Base-by-base conservation (phyloP, 768 basidiomycete species). In the Mycena latifolia region DNA sequence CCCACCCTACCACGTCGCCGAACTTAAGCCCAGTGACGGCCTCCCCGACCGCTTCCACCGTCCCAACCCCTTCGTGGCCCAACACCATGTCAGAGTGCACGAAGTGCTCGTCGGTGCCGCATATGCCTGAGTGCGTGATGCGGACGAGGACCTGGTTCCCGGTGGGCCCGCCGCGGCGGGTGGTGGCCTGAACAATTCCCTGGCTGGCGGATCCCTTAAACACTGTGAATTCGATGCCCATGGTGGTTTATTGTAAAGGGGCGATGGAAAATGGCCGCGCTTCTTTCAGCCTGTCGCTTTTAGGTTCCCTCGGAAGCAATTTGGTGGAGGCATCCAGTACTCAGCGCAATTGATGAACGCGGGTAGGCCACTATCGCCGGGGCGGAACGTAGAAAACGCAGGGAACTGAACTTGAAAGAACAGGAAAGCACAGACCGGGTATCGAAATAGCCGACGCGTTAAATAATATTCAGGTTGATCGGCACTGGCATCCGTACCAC, bases 51-150 rank as follows among this genome's bases (percentile, higher is more conserved):
- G 55, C n/a, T 28, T 52, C 43, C 15, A 69, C 63, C 6, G 54
- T 66, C 24, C 47, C 65, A 22, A 27, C 62, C 0, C 64, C 51
- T 2, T 82, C 82, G 50, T 80, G 69, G 33, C 76, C 69, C 35
- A 79, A 64, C 22, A 77, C 79, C 66, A 77, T 78, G 52, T 79
- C 77, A 9, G 25, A 48, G 22, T 53, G 14, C 62, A 72, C 73
- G 67, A 69, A 76, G 53, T 81, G 82, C 45, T 75, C 71, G 71
- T 82, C 81, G 0, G 81, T 81, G 51, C 79, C 81, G 37, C 80
- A 81, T 12, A 81, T 25, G 0, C 80, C 79, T 2, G 61, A 58
- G 48, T 67, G 66, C 2, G 66, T 67, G 14, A 67, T 14, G 71
- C 72, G 54, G 52, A 67, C 55, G 7, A 67, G 61, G 20, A 67